phyloP scores from a whole-genome alignment of 1,284 basidiomycete species.

The Phylloboletellus chloephorus region DNA sequence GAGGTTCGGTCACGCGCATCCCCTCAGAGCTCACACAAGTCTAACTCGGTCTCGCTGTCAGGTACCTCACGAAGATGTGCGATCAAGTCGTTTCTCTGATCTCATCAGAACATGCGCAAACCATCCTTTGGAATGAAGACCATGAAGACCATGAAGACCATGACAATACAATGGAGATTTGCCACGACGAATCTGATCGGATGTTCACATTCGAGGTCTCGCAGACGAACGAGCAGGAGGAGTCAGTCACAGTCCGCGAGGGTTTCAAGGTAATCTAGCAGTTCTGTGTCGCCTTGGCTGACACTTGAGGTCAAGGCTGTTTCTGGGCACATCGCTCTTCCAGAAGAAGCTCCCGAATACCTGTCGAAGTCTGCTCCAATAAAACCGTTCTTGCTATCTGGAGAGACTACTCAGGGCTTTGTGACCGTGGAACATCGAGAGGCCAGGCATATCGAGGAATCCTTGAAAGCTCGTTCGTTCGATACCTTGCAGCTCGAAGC shows the following conservation, averaged over 20 bases:
- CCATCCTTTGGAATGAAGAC: slow-evolving; percentile 41
- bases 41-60: slow-evolving; percentile 16
- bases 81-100: slow-evolving; percentile 49
- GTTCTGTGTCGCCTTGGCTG: not conserved
- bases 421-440: slow-evolving; percentile 27
- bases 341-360: slow-evolving; percentile 8
- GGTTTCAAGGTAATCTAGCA: slow-evolving; percentile 39
- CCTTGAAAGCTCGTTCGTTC: not conserved
- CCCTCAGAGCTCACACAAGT: not conserved
- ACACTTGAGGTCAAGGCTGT: slow-evolving; percentile 11
- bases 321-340: slow-evolving; percentile 14
- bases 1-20: slow-evolving; percentile 36
- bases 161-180: slow-evolving; percentile 23
- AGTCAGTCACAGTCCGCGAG: slow-evolving; percentile 37
- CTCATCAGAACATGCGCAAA: slow-evolving; percentile 39
- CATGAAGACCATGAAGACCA: slow-evolving; percentile 30
- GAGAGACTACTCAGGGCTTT: slow-evolving; percentile 35
- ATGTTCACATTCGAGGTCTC: slow-evolving; percentile 52
- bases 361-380: slow-evolving; percentile 10
- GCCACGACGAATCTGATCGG: slow-evolving; percentile 40
- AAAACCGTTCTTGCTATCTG: slow-evolving; percentile 30
- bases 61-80: slow-evolving; percentile 52
- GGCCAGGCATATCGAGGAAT: slow-evolving; percentile 7
- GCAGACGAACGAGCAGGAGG: slow-evolving; percentile 55
- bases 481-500: slow-evolving; percentile 13